These are phyloP conservation scores for Punica granatum DNA, from an alignment of 345 rosid species.

Conservation along the genomic window DNA sequence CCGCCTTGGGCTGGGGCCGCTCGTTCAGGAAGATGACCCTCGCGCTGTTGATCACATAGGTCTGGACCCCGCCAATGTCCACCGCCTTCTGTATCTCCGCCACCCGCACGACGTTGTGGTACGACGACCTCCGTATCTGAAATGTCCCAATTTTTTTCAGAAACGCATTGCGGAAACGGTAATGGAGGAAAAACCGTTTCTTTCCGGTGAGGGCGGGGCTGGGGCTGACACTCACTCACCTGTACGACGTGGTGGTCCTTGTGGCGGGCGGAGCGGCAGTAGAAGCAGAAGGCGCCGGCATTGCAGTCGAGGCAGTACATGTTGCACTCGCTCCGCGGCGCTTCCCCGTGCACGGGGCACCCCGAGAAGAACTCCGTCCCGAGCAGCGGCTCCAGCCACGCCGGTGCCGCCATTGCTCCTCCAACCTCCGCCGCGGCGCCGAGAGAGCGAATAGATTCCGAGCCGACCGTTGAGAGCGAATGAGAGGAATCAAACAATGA, in stretches of 20 bases:
- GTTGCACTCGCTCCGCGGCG: conserved; percentile 73
- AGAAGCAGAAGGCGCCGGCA: conserved; percentile 67
- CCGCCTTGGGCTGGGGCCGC: conserved; percentile 66
- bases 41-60: conserved; percentile 88
- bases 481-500: neutral
- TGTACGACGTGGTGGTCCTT: conserved; percentile 73
- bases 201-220: neutral
- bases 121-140: conserved; percentile 83
- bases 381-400: conserved; percentile 73
- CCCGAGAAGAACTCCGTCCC: conserved; percentile 50
- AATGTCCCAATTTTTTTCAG: neutral
- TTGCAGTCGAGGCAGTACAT: conserved; percentile 80
- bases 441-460: conserved; percentile 7
- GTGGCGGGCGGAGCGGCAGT: conserved; percentile 75
- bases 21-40: conserved; percentile 75
- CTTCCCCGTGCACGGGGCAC: conserved; percentile 52
- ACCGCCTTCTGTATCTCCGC: conserved; percentile 63
- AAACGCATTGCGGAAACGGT: neutral
- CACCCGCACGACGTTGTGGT: conserved; percentile 85
- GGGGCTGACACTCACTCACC: too few species aligned
- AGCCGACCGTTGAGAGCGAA: neutral
- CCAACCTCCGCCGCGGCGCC: conserved; percentile 11
- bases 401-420: conserved; percentile 50
- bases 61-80: conserved; percentile 79
- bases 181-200: neutral